Conservation (phyloP, 768 basidiomycete genomes). For the Calocybe cyanea region DNA sequence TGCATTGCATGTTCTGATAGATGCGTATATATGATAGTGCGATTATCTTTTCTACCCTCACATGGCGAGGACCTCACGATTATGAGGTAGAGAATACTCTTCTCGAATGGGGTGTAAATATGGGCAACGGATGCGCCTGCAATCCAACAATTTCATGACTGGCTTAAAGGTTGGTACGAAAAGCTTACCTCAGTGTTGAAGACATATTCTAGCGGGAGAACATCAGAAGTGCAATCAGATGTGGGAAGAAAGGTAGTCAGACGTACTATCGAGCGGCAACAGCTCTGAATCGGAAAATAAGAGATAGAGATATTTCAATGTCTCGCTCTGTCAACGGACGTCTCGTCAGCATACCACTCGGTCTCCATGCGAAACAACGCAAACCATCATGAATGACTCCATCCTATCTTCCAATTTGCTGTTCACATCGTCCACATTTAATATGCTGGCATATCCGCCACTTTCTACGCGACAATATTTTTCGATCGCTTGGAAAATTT, state of each 20-base stretch:
- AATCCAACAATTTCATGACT: not conserved
- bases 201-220: slow-evolving; percentile 58
- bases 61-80: not conserved
- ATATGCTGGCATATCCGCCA: slow-evolving; percentile 84
- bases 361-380: not conserved
- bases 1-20: too few relatives aligned
- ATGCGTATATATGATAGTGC: too few relatives aligned
- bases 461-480: slow-evolving; percentile 70
- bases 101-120: slow-evolving; percentile 23
- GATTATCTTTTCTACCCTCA: not conserved
- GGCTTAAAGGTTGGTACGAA: not conserved
- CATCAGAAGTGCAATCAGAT: not conserved
- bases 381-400: slow-evolving; percentile 93
- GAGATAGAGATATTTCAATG: slow-evolving; percentile 88
- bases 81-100: slow-evolving; percentile 13
- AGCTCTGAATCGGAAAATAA: slow-evolving; percentile 77
- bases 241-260: not conserved
- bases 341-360: not conserved
- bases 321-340: slow-evolving; percentile 63
- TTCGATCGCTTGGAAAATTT: slow-evolving; percentile 88
- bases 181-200: slow-evolving; percentile 82
- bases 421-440: slow-evolving; percentile 79
- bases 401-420: slow-evolving; percentile 78
- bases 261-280: slow-evolving; percentile 73
- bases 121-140: slow-evolving; percentile 34